These are phyloP conservation scores for Aureobasidium lini DNA, from an alignment of 2,329 filamentous ascomycete species.

Conservation along the genomic window DNA sequence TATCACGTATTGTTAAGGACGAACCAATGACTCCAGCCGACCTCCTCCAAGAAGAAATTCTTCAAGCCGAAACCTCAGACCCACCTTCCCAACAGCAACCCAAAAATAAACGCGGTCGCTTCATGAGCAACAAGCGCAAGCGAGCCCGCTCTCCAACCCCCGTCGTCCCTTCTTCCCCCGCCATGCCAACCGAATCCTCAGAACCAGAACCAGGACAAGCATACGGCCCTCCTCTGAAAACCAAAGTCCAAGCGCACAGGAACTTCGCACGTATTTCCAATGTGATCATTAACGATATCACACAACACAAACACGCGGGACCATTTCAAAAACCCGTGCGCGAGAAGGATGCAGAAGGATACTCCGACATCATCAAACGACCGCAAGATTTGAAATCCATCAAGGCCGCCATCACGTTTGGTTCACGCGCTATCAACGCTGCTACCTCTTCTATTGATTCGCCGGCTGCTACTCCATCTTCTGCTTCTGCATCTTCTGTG, in stretches of 20 bases:
- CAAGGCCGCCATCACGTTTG: conserved; percentile 40
- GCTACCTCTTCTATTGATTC: conserved; percentile 42
- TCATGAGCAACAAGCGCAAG: conserved; percentile 34
- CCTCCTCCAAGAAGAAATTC: conserved; percentile 16
- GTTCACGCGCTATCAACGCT: conserved; percentile 52
- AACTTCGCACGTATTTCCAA: conserved; percentile 42
- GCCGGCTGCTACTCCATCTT: conserved; percentile 48
- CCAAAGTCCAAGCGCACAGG: conserved; percentile 37
- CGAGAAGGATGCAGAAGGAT: conserved; percentile 44
- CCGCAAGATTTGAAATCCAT: conserved; percentile 47
- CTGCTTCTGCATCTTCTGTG: conserved; percentile 32
- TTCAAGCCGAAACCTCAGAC: conserved; percentile 18
- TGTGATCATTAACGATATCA: conserved; percentile 45
- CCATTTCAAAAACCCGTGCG: conserved; percentile 44
- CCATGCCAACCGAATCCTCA: background rate
- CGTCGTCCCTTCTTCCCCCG: conserved; percentile 3
- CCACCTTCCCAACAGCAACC: conserved; percentile 22
- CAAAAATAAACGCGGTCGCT: conserved; percentile 11
- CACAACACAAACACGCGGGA: conserved; percentile 44
- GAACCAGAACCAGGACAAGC: background rate
- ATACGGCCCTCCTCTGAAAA: conserved; percentile 17
- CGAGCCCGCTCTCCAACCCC: conserved; percentile 25
- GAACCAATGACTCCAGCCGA: conserved; percentile 41
- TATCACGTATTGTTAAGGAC: conserved; percentile 36
- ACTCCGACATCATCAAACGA: conserved; percentile 44